These are phyloP conservation scores for Ophiorrhiza pumila DNA, from an alignment of 257 asterid species.

Conservation along the genomic window DNA sequence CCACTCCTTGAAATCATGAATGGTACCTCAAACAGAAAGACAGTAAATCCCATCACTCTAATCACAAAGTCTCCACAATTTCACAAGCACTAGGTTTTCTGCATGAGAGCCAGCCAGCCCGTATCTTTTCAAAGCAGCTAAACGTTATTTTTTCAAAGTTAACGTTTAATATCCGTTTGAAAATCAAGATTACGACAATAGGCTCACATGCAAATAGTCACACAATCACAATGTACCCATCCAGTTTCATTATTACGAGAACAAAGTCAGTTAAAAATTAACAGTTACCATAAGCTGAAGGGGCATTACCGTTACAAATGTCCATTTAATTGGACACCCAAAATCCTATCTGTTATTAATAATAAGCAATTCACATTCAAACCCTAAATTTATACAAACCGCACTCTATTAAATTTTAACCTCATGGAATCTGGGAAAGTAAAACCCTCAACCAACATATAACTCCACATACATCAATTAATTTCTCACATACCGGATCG, in stretches of 20 bases:
- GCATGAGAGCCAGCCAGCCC: background rate
- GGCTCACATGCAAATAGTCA: background rate
- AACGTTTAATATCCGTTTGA: background rate
- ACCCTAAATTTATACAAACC: background rate
- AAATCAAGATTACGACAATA: background rate
- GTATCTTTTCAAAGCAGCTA: background rate
- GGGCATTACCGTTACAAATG: background rate
- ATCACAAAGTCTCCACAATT: background rate
- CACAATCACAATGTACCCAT: background rate
- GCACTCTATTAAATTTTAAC: background rate
- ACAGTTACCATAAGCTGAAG: background rate
- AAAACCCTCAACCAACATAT: too few relatives aligned
- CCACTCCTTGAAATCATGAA: background rate
- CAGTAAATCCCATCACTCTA: background rate
- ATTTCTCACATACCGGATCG: conserved; percentile 40
- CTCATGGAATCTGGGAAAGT: too few relatives aligned
- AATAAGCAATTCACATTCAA: conserved; percentile 4
- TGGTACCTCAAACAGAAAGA: background rate
- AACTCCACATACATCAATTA: background rate
- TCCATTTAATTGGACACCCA: background rate
- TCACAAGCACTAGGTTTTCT: background rate
- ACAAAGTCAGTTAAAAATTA: background rate
- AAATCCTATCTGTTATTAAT: background rate
- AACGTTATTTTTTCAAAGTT: background rate
- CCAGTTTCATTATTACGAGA: background rate